Evolutionary conservation across 2,329 filamentous ascomycete species (phyloP).

Genomic region (Phialemoniopsis sp.): DNA sequence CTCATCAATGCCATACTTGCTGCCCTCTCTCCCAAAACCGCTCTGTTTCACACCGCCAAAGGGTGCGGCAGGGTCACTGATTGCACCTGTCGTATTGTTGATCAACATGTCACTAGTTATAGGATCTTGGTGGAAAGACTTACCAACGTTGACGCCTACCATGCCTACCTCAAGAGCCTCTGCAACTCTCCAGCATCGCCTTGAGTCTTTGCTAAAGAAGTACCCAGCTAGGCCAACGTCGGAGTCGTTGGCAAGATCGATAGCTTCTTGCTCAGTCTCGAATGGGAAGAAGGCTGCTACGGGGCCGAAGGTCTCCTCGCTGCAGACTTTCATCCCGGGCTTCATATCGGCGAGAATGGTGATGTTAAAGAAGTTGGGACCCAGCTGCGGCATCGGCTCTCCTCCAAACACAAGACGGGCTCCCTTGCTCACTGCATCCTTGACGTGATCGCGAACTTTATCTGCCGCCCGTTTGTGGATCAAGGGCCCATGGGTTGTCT

Average conservation of each 20-base stretch:
- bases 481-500: constrained; percentile 21
- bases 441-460: constrained; percentile 3
- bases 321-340: constrained; percentile 20
- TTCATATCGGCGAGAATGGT: constrained; percentile 61
- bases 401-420: constrained; percentile 27
- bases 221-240: constrained; percentile 30
- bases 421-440: constrained; percentile 2
- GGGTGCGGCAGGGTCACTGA: constrained; percentile 18
- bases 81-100: too few relatives aligned
- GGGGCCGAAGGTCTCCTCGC: constrained; percentile 26
- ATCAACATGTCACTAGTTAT: too few relatives aligned
- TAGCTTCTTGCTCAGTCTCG: constrained; percentile 30
- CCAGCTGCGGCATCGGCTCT: constrained; percentile 56
- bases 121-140: too few relatives aligned
- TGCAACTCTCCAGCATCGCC: constrained; percentile 37
- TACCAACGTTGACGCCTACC: constrained; percentile 57
- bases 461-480: not conserved
- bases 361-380: constrained; percentile 67
- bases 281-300: constrained; percentile 22
- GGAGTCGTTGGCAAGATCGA: constrained; percentile 31
- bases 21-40: constrained; percentile 21
- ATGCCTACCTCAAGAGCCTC: constrained; percentile 60
- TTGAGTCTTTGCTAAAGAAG: constrained; percentile 25
- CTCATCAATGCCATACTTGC: constrained; percentile 5
- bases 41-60: constrained; percentile 28